Evolutionary conservation across 108 stramenopile genomes (phyloP), one percentile per base, ranked within the genome.

Genomic region (Fragilariopsis cylindrus): DNA sequence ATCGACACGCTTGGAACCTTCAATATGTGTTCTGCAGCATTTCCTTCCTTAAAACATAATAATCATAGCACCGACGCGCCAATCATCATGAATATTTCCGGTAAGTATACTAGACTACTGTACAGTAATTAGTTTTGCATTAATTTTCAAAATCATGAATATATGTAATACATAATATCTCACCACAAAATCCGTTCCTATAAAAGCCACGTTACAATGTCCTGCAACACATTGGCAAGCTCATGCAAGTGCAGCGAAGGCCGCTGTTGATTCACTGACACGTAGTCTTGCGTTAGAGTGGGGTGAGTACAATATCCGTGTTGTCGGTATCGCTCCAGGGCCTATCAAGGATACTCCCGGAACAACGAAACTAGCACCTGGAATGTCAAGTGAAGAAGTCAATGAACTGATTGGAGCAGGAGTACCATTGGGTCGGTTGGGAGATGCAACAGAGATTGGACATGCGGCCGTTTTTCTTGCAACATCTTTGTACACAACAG

Each of bases 261-360:
- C 89, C 39, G 96, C 94, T 1, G 92, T 98, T 16, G 97, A 98
- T 83, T 90, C 89, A 8, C 66, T 98, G 52, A 98, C 97, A 3
- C 84, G 95, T 63, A 93, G 84, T 71, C 79, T 98, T 49, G 96
- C 95, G 12, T 73, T 98, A 56, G 97, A 98, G 79, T 98, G 97
- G 97, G 97, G 97, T 2, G 65, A 69, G 16, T 81, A 96, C 80
- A 77, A 84, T 19, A 91, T 98, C 57, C 72, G 97, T 70, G 96
- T 98, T 5, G 92, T 90, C 65, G 96, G 94, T 4, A 93, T 98
- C 55, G 97, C 97, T 41, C 97, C 97, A 9, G 97, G 97, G 19
- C 94, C 97, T 12, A 97, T 97, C 66, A 93, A 78, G 3, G 74
- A 96, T 80, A 98, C 96, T 11, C 96, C 96, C 8, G 97, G 97